These are phyloP conservation scores for Eucalyptus albens DNA, from an alignment of 345 rosid species.

Conservation along the genomic window DNA sequence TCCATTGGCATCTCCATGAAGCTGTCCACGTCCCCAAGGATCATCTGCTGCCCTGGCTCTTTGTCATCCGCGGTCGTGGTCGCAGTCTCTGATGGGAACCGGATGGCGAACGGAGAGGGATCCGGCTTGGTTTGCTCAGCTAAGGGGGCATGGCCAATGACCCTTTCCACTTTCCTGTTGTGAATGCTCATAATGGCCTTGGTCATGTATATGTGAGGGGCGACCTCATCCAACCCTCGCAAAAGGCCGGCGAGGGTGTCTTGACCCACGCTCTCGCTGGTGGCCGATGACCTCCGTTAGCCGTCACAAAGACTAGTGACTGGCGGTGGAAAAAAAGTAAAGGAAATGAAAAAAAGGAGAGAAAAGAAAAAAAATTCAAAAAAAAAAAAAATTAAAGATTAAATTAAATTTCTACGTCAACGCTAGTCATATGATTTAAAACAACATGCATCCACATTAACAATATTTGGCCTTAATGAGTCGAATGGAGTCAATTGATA, in stretches of 20 bases:
- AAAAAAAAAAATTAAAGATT: too few species aligned
- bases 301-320: too few species aligned
- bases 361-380: too few species aligned
- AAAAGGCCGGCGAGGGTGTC: too few species aligned
- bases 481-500: not conserved
- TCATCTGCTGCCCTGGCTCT: not conserved
- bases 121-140: slow-evolving; percentile 90
- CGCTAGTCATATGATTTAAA: rapidly evolving
- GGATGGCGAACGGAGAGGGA: slow-evolving; percentile 36
- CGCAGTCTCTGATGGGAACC: slow-evolving; percentile 21
- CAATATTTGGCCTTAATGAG: not conserved
- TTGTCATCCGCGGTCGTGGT: slow-evolving; percentile 16
- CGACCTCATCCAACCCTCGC: too few species aligned
- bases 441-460: not conserved
- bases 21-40: not conserved
- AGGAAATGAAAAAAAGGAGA: too few species aligned
- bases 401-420: too few species aligned
- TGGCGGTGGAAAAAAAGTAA: too few species aligned
- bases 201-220: too few species aligned
- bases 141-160: slow-evolving; percentile 89
- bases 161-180: not conserved
- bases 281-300: too few species aligned
- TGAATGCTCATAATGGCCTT: too few species aligned
- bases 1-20: not conserved
- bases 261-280: too few species aligned